Percentiles rank a stretch among this genome's conserved stretches.
phyloP scores from a whole-genome alignment of 1,139 yeast genomes.

The Keqinozyma sinolaborantium region DNA sequence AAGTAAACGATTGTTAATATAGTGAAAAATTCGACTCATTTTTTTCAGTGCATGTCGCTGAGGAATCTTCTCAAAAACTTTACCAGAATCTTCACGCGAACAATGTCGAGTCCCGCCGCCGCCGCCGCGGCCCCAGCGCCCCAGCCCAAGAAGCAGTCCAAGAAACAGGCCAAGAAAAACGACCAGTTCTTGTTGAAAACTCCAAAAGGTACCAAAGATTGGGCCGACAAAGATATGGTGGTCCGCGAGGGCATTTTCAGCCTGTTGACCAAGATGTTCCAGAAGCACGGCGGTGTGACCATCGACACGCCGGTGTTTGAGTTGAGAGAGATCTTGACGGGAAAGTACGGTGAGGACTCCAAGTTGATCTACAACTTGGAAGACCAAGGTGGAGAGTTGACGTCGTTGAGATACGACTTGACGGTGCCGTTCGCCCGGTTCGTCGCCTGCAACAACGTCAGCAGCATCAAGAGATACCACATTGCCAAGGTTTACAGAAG shows the following conservation, averaged over 20 bases:
- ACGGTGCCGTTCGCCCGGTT: constrained; percentile 97
- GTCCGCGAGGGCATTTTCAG: constrained; percentile 83
- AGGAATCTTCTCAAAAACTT: constrained; percentile 7
- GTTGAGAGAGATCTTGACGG: constrained; percentile 88
- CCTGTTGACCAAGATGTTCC: constrained; percentile 69
- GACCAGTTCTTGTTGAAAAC: constrained; percentile 72
- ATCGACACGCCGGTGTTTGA: constrained; percentile 98
- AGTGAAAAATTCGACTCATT: too few relatives aligned
- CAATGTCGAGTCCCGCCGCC: constrained; percentile 24
- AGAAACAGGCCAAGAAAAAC: constrained; percentile 31
- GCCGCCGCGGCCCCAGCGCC: constrained; percentile 10
- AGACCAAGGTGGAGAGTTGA: constrained; percentile 97
- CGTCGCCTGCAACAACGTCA: constrained; percentile 91
- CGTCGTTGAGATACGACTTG: constrained; percentile 90
- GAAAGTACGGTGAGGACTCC: constrained; percentile 97
- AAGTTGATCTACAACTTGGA: constrained; percentile 91
- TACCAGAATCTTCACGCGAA: constrained; percentile 8
- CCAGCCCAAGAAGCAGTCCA: constrained; percentile 10
- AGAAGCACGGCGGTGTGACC: constrained; percentile 96
- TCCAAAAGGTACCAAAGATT: constrained; percentile 96
- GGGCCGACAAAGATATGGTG: constrained; percentile 98
- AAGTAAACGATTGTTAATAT: too few relatives aligned
- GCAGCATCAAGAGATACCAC: constrained; percentile 88
- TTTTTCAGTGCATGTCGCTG: constrained; percentile 11
- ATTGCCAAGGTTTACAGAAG: constrained; percentile 97